A percentile compares a stretch with the other conserved stretches of the same genome.
Conservation (phyloP, 805 yeast genomes). For the Sugiyamaella qingdaonensis region DNA sequence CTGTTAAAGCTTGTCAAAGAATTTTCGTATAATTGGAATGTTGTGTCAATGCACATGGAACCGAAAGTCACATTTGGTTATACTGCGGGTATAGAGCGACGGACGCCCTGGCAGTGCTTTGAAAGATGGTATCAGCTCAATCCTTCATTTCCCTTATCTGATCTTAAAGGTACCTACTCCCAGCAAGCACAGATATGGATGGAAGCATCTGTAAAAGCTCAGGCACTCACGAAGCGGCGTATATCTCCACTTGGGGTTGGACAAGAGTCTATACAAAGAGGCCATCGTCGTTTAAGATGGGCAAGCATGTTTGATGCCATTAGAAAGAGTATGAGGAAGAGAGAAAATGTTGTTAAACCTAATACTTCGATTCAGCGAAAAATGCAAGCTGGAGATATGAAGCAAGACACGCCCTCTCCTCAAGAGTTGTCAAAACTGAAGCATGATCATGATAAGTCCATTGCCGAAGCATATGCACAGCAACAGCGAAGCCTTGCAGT, state of each 20-base stretch:
- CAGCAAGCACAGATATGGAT: conserved; percentile 85
- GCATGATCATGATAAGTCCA: conserved; percentile 78
- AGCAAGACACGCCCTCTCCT: conserved; percentile 62
- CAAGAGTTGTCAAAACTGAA: conserved; percentile 79
- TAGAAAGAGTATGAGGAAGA: conserved; percentile 80
- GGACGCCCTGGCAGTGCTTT: conserved; percentile 99
- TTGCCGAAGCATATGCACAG: conserved; percentile 52
- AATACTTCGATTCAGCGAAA: conserved; percentile 40
- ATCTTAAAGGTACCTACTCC: conserved; percentile 83
- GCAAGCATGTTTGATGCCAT: conserved; percentile 96
- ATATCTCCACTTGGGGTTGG: conserved; percentile 94
- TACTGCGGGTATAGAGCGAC: conserved; percentile 82
- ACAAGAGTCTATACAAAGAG: conserved; percentile 85
- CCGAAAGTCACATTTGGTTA: conserved; percentile 64
- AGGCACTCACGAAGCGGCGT: conserved; percentile 80
- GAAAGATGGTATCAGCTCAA: conserved; percentile 91
- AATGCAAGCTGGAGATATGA: conserved; percentile 25
- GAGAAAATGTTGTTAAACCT: conserved; percentile 72
- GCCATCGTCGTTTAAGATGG: conserved; percentile 89
- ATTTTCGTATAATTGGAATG: conserved; percentile 88
- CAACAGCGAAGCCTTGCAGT: conserved; percentile 24
- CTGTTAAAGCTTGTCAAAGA: conserved; percentile 79
- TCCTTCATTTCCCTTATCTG: conserved; percentile 80
- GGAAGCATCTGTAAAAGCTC: conserved; percentile 85
- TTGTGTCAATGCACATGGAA: conserved; percentile 76